phyloP scores from a whole-genome alignment of 345 rosid species.

The Brassica incana region DNA sequence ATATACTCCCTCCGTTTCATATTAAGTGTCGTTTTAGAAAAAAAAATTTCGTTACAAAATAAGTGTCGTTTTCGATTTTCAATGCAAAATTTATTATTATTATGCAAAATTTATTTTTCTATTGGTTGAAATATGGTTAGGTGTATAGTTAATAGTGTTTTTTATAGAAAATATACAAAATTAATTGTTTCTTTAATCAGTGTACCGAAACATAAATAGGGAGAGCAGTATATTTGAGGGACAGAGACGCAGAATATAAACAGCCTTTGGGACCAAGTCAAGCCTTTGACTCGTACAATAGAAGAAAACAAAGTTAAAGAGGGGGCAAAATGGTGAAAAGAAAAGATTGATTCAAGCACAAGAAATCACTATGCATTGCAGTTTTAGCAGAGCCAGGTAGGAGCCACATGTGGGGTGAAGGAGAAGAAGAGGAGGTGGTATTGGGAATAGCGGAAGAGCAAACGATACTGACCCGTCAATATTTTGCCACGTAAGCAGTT shows the following conservation, averaged over 20 bases:
- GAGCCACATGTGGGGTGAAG: background rate
- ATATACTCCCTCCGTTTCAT: too few species aligned
- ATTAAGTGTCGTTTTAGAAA: too few species aligned
- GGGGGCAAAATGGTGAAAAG: constrained; percentile 32
- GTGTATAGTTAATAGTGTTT: too few species aligned
- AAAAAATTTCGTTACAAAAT: too few species aligned
- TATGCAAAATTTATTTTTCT: too few species aligned
- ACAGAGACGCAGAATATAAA: constrained; percentile 17
- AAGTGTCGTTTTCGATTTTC: too few species aligned
- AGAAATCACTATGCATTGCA: constrained; percentile 35
- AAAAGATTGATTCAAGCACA: constrained; percentile 30
- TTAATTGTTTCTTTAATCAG: too few species aligned
- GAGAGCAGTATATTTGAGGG: background rate
- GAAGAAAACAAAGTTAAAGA: background rate
- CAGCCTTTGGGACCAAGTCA: constrained; percentile 16
- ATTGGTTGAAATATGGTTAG: too few species aligned
- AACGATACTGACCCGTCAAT: constrained; percentile 23
- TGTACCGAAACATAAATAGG: too few species aligned
- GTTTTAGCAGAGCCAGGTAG: constrained; percentile 1
- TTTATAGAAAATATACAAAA: too few species aligned
- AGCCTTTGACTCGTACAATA: constrained; percentile 16
- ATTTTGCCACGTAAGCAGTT: constrained; percentile 22
- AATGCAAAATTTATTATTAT: too few species aligned
- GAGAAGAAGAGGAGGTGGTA: constrained; percentile 9
- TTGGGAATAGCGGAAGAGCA: constrained; percentile 21